Percentiles rank a stretch among this genome's conserved stretches.
Evolutionary conservation across 441 rosid genomes (phyloP).

Genomic region (Syzygium malaccense): DNA sequence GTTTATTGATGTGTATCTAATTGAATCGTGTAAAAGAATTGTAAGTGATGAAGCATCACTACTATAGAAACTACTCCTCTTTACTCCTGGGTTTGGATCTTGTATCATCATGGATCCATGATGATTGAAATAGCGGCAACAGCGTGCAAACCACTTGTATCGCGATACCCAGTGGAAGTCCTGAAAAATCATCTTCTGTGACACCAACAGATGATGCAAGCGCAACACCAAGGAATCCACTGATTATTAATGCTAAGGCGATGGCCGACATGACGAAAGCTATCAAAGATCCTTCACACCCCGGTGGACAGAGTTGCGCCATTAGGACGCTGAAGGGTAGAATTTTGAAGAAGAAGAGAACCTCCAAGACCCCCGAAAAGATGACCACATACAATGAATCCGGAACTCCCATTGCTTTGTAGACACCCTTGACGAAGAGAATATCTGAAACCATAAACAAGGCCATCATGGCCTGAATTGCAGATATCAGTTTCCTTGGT

Average conservation of each 20-base stretch:
- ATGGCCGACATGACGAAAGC: slow-evolving; percentile 78
- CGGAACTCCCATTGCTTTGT: slow-evolving; percentile 47
- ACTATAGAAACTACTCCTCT: slow-evolving; percentile 7
- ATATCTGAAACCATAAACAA: slow-evolving; percentile 60
- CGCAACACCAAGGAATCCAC: slow-evolving; percentile 70
- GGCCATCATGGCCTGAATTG: slow-evolving; percentile 57
- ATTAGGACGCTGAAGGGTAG: slow-evolving; percentile 73
- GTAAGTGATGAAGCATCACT: neutral
- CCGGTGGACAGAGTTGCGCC: slow-evolving; percentile 61
- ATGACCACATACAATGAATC: slow-evolving; percentile 51
- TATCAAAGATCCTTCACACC: slow-evolving; percentile 89
- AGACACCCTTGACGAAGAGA: slow-evolving; percentile 58
- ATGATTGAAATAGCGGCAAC: slow-evolving; percentile 50
- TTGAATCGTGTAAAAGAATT: neutral
- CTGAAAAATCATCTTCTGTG: slow-evolving; percentile 51
- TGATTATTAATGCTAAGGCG: slow-evolving; percentile 62
- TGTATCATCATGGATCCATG: slow-evolving; percentile 44
- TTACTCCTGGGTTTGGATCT: slow-evolving; percentile 24
- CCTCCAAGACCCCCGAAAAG: slow-evolving; percentile 67
- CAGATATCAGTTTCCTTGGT: slow-evolving; percentile 55
- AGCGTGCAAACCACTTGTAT: slow-evolving; percentile 59
- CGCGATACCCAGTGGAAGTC: slow-evolving; percentile 45
- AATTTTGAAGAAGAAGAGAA: slow-evolving; percentile 58
- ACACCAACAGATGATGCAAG: slow-evolving; percentile 58
- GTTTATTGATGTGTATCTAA: neutral